phyloP scores from a whole-genome alignment of 148 eudicot genomes.

The Vaccinium vitisidaea region DNA sequence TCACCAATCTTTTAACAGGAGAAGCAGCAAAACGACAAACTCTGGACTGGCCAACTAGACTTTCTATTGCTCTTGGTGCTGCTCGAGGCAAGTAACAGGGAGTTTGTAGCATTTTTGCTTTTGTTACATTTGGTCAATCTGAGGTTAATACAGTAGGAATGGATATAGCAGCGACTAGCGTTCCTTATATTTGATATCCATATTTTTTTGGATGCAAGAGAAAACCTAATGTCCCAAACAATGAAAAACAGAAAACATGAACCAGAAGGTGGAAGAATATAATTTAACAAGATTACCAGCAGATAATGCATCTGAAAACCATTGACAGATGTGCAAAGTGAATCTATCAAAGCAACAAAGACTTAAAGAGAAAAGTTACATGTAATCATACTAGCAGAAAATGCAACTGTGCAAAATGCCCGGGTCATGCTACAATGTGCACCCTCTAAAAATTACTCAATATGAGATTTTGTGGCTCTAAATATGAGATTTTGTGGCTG shows the following conservation, averaged over 20 bases:
- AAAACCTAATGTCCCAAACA: constrained; percentile 4
- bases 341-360: neutral
- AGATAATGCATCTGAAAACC: neutral
- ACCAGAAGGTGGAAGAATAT: neutral
- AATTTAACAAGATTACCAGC: neutral
- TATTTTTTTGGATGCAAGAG: neutral
- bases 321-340: neutral
- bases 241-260: neutral
- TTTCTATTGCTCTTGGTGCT: constrained; percentile 55
- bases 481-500: too few relatives aligned
- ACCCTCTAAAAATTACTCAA: too few relatives aligned
- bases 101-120: neutral
- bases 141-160: neutral
- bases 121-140: neutral
- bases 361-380: neutral
- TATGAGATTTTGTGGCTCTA: too few relatives aligned
- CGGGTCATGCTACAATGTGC: too few relatives aligned
- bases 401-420: neutral
- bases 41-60: constrained; percentile 61
- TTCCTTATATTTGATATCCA: neutral
- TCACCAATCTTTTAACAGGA: constrained; percentile 24
- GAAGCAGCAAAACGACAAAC: constrained; percentile 44
- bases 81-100: constrained; percentile 46
- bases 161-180: neutral
- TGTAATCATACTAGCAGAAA: neutral